Conservation (phyloP, 73 alveolate genomes). For the Paraurostyla sp. region DNA sequence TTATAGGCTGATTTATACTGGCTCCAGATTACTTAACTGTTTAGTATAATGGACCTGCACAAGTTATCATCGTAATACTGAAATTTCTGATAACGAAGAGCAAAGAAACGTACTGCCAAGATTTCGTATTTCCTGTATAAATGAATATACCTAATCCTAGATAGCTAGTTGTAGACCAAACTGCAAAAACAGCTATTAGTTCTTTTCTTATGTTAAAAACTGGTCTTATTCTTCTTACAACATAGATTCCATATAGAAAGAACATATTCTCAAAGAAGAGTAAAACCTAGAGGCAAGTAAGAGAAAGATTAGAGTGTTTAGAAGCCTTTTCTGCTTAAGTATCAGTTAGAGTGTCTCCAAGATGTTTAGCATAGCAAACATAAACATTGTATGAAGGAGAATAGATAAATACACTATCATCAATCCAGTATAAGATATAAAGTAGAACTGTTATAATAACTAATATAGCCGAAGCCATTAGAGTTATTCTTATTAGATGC, state of each 20-base stretch:
- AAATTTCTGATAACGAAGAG: neutral
- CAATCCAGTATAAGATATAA: neutral
- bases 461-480: neutral
- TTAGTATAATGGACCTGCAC: neutral
- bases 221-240: neutral
- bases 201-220: neutral
- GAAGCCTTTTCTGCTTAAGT: neutral
- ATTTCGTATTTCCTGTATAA: neutral
- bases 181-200: neutral
- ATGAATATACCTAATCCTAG: neutral
- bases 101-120: neutral
- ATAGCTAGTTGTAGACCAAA: neutral
- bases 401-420: neutral
- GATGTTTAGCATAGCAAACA: neutral
- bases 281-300: neutral
- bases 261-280: neutral
- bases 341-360: neutral
- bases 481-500: neutral
- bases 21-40: neutral
- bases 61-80: neutral
- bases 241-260: neutral
- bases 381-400: conserved; percentile 23
- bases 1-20: neutral
- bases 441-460: neutral
- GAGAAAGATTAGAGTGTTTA: neutral